Conservation (phyloP, 2,329 filamentous ascomycete genomes). For the Xylariaceae sp. region DNA sequence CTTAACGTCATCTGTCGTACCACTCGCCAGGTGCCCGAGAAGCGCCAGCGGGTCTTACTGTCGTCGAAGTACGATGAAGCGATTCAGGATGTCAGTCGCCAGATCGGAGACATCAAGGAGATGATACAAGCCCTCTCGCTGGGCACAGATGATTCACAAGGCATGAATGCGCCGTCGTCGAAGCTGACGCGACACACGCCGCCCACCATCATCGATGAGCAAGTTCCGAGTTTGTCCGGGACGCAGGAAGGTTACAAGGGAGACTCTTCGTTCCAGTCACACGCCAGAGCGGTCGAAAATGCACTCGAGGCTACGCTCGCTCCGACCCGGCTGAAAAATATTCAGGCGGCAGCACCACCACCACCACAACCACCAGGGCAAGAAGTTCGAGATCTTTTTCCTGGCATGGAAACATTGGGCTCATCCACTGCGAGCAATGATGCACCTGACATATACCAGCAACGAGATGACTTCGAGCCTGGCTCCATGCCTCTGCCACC, state of each 20-base stretch:
- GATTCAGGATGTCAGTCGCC: slow-evolving; percentile 24
- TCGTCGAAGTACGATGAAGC: slow-evolving; percentile 28
- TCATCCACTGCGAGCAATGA: no score
- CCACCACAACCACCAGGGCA: slow-evolving; percentile 1
- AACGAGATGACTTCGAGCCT: slow-evolving; percentile 8
- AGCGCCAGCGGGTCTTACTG: slow-evolving; percentile 27
- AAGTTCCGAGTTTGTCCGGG: slow-evolving; percentile 17
- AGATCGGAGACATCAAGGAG: slow-evolving; percentile 22
- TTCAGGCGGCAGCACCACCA: slow-evolving; percentile 1
- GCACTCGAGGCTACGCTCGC: slow-evolving; percentile 18
- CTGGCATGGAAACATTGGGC: no score
- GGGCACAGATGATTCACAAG: no score
- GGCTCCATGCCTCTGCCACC: slow-evolving; percentile 20
- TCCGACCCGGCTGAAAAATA: slow-evolving; percentile 12
- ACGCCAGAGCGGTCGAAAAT: slow-evolving; percentile 17
- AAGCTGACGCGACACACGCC: slow-evolving; percentile 9
- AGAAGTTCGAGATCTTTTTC: no score
- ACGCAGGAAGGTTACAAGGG: slow-evolving; percentile 22
- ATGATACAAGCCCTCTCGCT: slow-evolving; percentile 20
- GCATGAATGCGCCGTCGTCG: no score
- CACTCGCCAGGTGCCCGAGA: slow-evolving; percentile 18
- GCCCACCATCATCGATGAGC: slow-evolving; percentile 22
- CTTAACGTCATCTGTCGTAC: slow-evolving; percentile 23
- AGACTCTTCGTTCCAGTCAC: slow-evolving; percentile 25
- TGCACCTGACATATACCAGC: not conserved